Percentiles rank a stretch among this genome's conserved stretches.
Conservation (phyloP, 306 rosid genomes). For the Biancaea sappan region DNA sequence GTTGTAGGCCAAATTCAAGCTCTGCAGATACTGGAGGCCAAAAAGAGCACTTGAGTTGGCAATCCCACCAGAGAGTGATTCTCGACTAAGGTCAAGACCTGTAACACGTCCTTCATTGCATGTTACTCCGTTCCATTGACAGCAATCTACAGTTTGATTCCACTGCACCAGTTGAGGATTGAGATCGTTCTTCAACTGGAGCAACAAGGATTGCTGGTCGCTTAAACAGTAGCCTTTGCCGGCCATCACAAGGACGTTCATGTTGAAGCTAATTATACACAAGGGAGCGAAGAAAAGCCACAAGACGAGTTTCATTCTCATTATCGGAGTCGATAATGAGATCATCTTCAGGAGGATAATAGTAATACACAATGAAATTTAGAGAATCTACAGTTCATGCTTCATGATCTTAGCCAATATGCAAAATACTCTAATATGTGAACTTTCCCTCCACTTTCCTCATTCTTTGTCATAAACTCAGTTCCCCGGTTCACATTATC, state of each 20-base stretch:
- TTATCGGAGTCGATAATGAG: not conserved
- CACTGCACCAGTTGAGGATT: constrained; percentile 36
- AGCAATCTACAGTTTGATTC: constrained; percentile 32
- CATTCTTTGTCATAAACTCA: too few relatives aligned
- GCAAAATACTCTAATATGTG: too few relatives aligned
- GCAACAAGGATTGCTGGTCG: constrained; percentile 37
- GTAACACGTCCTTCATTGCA: not conserved
- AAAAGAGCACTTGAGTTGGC: constrained; percentile 17
- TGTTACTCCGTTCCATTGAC: constrained; percentile 45
- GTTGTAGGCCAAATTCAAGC: not conserved
- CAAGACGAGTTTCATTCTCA: not conserved
- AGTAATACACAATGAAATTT: too few relatives aligned
- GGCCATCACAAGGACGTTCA: not conserved
- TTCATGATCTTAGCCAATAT: too few relatives aligned
- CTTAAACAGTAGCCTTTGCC: constrained; percentile 32
- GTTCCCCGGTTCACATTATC: too few relatives aligned
- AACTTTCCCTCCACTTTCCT: too few relatives aligned
- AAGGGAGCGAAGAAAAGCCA: not conserved
- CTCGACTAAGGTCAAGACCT: not conserved
- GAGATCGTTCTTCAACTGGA: too few relatives aligned
- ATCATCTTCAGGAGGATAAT: too few relatives aligned
- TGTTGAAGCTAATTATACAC: not conserved
- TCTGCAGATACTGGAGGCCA: constrained; percentile 10
- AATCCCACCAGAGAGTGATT: not conserved
- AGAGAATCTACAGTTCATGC: too few relatives aligned